phyloP scores from a whole-genome alignment of 345 rosid genomes.

The Rhizophora mangle region DNA sequence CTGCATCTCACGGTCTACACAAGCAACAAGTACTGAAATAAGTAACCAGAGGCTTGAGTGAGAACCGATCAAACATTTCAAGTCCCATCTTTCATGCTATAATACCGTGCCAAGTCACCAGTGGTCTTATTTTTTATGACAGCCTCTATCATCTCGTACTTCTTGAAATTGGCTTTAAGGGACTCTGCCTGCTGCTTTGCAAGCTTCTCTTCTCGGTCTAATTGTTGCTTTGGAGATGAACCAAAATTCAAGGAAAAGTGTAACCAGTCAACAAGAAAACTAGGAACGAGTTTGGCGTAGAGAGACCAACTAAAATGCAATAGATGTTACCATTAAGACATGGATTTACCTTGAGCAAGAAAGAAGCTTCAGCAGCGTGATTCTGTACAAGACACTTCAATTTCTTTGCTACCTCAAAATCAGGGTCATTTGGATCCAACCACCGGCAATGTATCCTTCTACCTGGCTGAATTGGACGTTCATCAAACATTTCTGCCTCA shows the following conservation, averaged over 20 bases:
- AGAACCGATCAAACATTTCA: conserved; percentile 21
- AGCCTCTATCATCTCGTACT: conserved; percentile 44
- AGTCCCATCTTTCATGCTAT: conserved; percentile 23
- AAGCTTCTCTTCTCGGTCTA: conserved; percentile 56
- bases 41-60: too few relatives aligned
- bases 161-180: conserved; percentile 42
- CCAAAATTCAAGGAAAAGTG: not conserved
- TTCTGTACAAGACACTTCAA: conserved; percentile 40
- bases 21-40: too few relatives aligned
- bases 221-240: conserved; percentile 37
- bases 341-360: conserved; percentile 45
- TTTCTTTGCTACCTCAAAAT: conserved; percentile 46
- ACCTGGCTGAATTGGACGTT: conserved; percentile 58
- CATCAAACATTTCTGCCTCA: conserved; percentile 53
- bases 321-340: not conserved
- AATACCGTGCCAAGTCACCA: conserved; percentile 33
- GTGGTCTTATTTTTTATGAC: conserved; percentile 43
- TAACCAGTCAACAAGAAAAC: too few relatives aligned
- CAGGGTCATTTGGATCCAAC: conserved; percentile 53
- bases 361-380: conserved; percentile 51
- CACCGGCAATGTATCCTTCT: conserved; percentile 41
- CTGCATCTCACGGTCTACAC: too few relatives aligned
- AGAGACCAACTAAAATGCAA: not conserved
- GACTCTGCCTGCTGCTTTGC: conserved; percentile 50
- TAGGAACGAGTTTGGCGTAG: too few relatives aligned